phyloP scores from a whole-genome alignment of 202 grass and related monocot genomes.

The Bolboschoenoplectus hybrid region DNA sequence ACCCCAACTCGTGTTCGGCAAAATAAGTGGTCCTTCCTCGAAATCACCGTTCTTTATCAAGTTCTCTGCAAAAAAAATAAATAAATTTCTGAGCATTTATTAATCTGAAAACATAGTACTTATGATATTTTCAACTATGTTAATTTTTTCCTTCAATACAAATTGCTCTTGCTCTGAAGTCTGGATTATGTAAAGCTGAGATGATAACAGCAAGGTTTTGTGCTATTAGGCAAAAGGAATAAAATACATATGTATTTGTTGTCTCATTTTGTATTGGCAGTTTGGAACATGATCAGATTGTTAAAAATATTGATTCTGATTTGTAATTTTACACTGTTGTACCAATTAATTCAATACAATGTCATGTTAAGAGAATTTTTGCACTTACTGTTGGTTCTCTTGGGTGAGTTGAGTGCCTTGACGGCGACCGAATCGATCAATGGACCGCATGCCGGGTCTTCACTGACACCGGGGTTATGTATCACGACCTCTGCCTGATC shows the following conservation, averaged over 20 bases:
- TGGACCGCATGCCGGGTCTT: constrained; percentile 77
- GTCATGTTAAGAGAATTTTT: background rate
- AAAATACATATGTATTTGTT: background rate
- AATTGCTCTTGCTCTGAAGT: background rate
- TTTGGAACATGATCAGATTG: background rate
- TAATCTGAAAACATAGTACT: background rate
- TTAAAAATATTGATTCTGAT: too few relatives aligned
- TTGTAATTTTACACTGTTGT: background rate
- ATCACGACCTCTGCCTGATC: constrained; percentile 52
- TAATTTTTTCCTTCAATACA: background rate
- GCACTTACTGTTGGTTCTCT: constrained; percentile 58
- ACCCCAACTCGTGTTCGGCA: constrained; percentile 67
- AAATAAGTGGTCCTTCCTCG: constrained; percentile 81
- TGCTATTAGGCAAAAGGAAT: background rate
- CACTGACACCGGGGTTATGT: constrained; percentile 69
- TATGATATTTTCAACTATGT: background rate
- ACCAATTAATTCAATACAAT: constrained; percentile 3
- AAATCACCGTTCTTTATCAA: constrained; percentile 83
- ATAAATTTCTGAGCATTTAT: constrained; percentile 4
- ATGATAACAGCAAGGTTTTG: background rate
- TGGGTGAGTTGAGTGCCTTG: constrained; percentile 55
- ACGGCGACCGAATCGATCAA: constrained; percentile 77
- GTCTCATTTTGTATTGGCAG: background rate
- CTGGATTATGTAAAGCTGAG: background rate
- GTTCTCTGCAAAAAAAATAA: constrained; percentile 47